A percentile compares a stretch with the other conserved stretches of the same genome.
phyloP scores from a whole-genome alignment of 2,329 filamentous ascomycete species.

The Aureobasidium sp. region DNA sequence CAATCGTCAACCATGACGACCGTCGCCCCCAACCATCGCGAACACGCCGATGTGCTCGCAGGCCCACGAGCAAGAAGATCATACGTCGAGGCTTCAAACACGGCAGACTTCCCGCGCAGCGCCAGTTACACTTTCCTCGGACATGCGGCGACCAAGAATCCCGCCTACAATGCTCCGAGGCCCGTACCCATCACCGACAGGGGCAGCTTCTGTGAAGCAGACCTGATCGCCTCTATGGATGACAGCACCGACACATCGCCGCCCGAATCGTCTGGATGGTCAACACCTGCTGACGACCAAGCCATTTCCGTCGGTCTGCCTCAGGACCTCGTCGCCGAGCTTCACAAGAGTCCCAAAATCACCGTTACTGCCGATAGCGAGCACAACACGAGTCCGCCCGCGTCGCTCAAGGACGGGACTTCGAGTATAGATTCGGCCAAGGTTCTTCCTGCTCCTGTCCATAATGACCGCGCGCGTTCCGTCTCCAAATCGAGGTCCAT shows the following conservation, averaged over 20 bases:
- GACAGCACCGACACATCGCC: slow-evolving; percentile 30
- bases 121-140: slow-evolving; percentile 54
- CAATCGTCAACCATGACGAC: slow-evolving; percentile 9
- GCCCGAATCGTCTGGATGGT: slow-evolving; percentile 38
- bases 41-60: background rate
- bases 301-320: slow-evolving; percentile 27
- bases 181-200: slow-evolving; percentile 35
- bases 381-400: slow-evolving; percentile 19
- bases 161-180: slow-evolving; percentile 21
- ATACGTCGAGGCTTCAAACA: background rate
- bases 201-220: slow-evolving; percentile 45
- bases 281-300: slow-evolving; percentile 34
- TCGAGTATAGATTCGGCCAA: slow-evolving; percentile 15
- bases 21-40: background rate
- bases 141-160: slow-evolving; percentile 26
- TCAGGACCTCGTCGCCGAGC: slow-evolving; percentile 26
- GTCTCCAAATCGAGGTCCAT: slow-evolving; percentile 10
- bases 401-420: slow-evolving; percentile 15
- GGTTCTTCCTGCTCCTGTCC: slow-evolving; percentile 3
- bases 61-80: background rate
- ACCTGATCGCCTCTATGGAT: slow-evolving; percentile 31
- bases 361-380: slow-evolving; percentile 17
- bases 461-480: background rate
- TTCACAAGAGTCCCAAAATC: slow-evolving; percentile 29
- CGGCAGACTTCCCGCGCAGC: slow-evolving; percentile 41